Conservation (phyloP, 2,329 filamentous ascomycete genomes). For the Ophiostoma australiae region DNA sequence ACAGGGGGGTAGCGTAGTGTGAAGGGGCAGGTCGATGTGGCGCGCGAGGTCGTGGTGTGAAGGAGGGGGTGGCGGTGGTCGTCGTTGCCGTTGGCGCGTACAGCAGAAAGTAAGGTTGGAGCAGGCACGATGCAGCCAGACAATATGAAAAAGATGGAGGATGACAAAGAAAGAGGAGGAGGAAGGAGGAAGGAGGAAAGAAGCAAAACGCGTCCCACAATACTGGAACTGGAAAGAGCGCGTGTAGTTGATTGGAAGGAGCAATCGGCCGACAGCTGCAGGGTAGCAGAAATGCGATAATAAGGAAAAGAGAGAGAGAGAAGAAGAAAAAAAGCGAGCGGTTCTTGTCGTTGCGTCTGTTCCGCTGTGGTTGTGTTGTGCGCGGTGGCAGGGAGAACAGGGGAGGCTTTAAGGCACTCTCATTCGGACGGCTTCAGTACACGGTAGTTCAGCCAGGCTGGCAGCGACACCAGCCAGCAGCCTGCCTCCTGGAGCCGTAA, state of each 20-base stretch:
- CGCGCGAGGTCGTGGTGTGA: neutral
- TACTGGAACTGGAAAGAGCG: neutral
- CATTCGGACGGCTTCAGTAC: neutral
- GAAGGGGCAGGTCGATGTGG: neutral
- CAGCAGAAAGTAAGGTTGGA: neutral
- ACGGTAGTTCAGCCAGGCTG: neutral
- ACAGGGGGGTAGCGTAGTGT: neutral
- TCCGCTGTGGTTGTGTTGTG: neutral
- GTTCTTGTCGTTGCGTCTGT: neutral
- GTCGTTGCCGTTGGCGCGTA: neutral
- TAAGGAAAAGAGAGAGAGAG: neutral
- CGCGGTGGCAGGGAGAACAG: neutral
- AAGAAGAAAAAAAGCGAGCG: neutral
- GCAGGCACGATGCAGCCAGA: neutral
- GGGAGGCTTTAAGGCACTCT: neutral
- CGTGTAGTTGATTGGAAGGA: neutral
- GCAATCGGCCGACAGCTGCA: neutral
- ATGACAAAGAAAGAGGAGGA: neutral
- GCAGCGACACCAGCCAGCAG: neutral
- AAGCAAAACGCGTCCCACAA: conserved; percentile 22
- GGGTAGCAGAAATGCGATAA: neutral
- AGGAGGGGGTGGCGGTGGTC: too few relatives aligned
- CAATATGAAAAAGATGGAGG: neutral
- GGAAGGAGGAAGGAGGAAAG: neutral
- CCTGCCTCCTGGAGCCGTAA: neutral